phyloP scores from a whole-genome alignment of 176 grass and related monocot species.

The Puccinellia tenuiflora region DNA sequence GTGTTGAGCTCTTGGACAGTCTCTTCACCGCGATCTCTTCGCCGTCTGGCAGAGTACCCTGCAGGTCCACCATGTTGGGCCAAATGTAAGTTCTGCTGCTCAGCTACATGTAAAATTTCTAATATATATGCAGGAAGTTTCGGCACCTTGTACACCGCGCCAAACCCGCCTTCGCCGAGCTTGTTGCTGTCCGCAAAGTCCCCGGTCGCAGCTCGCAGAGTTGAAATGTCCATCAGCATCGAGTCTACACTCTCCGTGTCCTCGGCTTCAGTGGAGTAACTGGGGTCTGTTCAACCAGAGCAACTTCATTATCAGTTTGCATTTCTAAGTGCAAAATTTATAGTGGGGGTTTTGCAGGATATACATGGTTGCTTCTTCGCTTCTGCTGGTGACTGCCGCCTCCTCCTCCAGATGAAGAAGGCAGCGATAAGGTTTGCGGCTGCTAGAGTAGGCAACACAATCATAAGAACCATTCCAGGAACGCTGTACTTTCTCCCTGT shows the following conservation, averaged over 20 bases:
- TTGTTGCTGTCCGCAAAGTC: too few relatives aligned
- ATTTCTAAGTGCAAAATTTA: neutral
- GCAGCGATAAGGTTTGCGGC: too few relatives aligned
- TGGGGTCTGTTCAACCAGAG: neutral
- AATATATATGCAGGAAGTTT: too few relatives aligned
- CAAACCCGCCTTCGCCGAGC: too few relatives aligned
- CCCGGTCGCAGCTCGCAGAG: too few relatives aligned
- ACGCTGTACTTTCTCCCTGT: neutral
- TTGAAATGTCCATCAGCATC: conserved; percentile 28
- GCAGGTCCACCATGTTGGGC: too few relatives aligned
- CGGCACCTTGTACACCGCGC: too few relatives aligned
- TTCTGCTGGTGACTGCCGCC: neutral
- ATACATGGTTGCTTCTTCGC: neutral
- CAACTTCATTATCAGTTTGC: neutral
- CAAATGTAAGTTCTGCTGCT: too few relatives aligned
- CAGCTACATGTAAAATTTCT: too few relatives aligned
- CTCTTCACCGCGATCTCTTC: too few relatives aligned
- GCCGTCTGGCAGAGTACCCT: too few relatives aligned
- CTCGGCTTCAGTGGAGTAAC: neutral
- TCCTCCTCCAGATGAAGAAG: neutral
- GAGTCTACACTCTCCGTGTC: conserved; percentile 1
- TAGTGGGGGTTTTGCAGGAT: neutral
- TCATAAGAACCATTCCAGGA: neutral
- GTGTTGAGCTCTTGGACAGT: too few relatives aligned
- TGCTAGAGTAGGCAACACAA: neutral